Conservation (phyloP, 2,329 filamentous ascomycete genomes). For the Cladosporium sp. region DNA sequence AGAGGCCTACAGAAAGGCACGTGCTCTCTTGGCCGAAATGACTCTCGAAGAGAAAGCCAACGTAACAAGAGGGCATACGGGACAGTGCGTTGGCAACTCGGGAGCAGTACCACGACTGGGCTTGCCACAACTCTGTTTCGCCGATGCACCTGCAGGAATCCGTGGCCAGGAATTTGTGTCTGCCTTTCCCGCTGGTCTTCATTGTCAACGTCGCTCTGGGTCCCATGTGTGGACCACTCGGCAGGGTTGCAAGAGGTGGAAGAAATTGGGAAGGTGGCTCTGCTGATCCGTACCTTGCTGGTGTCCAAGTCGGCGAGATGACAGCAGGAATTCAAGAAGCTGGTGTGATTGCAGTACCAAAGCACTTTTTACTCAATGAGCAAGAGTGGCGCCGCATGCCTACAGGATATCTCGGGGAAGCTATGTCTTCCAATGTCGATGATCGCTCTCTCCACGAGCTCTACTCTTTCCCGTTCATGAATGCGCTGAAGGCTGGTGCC, state of each 20-base stretch:
- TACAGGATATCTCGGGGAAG: slow-evolving; percentile 19
- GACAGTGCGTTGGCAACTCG: slow-evolving; percentile 33
- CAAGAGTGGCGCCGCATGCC: slow-evolving; percentile 26
- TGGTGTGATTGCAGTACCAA: slow-evolving; percentile 38
- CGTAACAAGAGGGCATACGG: slow-evolving; percentile 25
- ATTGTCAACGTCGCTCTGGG: slow-evolving; percentile 26
- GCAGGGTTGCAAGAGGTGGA: slow-evolving; percentile 26
- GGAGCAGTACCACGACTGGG: slow-evolving; percentile 34
- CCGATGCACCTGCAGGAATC: slow-evolving; percentile 28
- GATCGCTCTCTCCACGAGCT: slow-evolving; percentile 22
- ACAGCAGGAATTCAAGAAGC: slow-evolving; percentile 25
- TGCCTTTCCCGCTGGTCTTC: no score
- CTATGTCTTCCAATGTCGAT: slow-evolving; percentile 45
- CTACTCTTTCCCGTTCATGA: slow-evolving; percentile 55
- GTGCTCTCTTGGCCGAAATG: slow-evolving; percentile 35
- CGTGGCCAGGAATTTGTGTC: no score
- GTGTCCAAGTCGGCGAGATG: slow-evolving; percentile 25
- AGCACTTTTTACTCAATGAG: slow-evolving; percentile 31
- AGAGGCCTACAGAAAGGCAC: slow-evolving; percentile 37
- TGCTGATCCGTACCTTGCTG: slow-evolving; percentile 25
- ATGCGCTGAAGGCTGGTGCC: slow-evolving; percentile 63
- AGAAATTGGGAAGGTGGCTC: slow-evolving; percentile 29
- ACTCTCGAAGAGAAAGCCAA: slow-evolving; percentile 37
- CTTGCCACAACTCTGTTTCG: slow-evolving; percentile 38
- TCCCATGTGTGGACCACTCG: slow-evolving; percentile 30